These are phyloP conservation scores for Globisporangium sylvaticum DNA, from an alignment of 352 stramenopile genomes.

Conservation along the genomic window DNA sequence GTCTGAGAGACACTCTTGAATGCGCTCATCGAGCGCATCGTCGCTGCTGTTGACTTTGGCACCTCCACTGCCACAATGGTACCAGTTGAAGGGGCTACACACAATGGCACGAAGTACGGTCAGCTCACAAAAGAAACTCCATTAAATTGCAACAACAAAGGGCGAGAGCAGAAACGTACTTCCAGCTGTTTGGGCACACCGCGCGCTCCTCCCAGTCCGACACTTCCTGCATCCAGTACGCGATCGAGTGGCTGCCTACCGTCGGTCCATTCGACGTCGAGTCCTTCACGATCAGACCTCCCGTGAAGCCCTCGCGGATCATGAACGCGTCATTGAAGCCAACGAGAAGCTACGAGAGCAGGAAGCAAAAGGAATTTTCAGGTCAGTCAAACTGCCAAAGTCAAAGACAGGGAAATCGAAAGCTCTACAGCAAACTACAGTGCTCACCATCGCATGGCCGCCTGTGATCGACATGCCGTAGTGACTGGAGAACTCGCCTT, in stretches of 20 bases:
- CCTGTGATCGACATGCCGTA: conserved; percentile 75
- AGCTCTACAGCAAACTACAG: not conserved
- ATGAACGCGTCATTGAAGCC: conserved; percentile 76
- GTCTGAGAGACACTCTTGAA: conserved; percentile 54
- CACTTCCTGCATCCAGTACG: conserved; percentile 80
- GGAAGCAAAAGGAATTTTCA: no score
- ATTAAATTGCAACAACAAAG: not conserved
- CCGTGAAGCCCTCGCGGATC: conserved; percentile 70
- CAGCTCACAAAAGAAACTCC: no score
- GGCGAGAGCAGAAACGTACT: conserved; percentile 27
- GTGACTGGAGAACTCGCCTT: conserved; percentile 78
- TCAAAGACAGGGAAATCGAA: no score
- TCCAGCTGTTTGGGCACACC: conserved; percentile 77
- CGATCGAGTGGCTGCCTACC: conserved; percentile 67
- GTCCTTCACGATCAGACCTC: conserved; percentile 76
- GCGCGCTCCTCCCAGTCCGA: conserved; percentile 78
- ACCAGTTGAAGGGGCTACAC: conserved; percentile 73
- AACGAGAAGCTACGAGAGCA: conserved; percentile 49
- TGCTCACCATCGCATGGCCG: conserved; percentile 66
- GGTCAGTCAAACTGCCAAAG: no score
- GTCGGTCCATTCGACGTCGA: conserved; percentile 59
- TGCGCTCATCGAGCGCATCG: conserved; percentile 39
- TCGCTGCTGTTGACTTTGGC: conserved; percentile 22
- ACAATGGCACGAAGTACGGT: no score
- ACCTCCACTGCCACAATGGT: conserved; percentile 68